Base-by-base conservation (phyloP, 345 rosid genomes). In the Gossypium herbaceum region DNA sequence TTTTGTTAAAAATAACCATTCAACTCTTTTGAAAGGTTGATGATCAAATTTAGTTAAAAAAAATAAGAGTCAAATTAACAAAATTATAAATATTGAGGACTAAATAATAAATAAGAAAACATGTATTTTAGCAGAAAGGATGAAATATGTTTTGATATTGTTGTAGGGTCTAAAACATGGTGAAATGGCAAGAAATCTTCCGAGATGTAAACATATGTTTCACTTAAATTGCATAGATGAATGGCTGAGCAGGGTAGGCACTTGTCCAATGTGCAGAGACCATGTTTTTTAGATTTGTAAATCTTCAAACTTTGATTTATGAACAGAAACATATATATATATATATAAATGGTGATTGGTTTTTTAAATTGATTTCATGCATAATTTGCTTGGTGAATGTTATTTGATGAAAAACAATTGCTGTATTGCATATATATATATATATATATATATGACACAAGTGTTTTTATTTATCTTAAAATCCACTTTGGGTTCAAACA, bases 191-290 rank as follows among this genome's bases (percentile, higher is more conserved):
- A 92, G 93, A 78, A 80, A 81, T 45, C 90, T 94, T 48, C 89
- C 89, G 6, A 63, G 22, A 16, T 94, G 98, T 65, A 82, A 85
- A 34, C 98, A 92, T 51, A 52, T 45, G 15, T 90, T 88, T 81
- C 98, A 94, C 79, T 63, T 76, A 82, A 79, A 72, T 1, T 94
- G 96, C 79, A 68, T 92, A 78, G 97, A 94, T 80, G 75, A 80
- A 69, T 94, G 98, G 98, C 77, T 94, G 10, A 63, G 66, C 15
- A 75, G 80, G 71, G 83, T 85, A 59, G 92, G 81, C 10, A 85
- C 91, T 15, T 94, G 97, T 39, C 98, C 98, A 8, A 84, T 90
- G 50, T 94, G 98, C 72, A 84, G 97, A 82, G 79, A 80, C 17
- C 58, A 56, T 65, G 81, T 93, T 39, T 78, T 47, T 54, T n/a